Conservation (phyloP, 2,329 filamentous ascomycete species). For the Thielaviopsis ethacetica region DNA sequence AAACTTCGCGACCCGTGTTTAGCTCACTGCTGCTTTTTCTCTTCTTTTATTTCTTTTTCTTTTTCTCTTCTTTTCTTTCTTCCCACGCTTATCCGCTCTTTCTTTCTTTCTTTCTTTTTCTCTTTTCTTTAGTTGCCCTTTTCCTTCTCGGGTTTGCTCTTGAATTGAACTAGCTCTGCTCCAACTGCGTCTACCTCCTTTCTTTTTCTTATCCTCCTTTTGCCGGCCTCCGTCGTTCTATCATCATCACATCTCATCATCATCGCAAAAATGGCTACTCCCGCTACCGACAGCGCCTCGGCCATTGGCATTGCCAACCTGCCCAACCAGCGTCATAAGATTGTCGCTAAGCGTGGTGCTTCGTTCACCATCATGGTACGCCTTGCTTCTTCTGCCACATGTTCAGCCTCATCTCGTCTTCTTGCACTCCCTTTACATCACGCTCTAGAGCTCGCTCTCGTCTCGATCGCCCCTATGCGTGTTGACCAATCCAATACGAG, state of each 20-base stretch:
- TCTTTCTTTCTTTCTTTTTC: constrained; percentile 1
- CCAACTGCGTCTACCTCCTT: background rate
- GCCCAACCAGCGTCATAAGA: constrained; percentile 60
- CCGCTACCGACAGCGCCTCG: constrained; percentile 42
- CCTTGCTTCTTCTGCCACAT: background rate
- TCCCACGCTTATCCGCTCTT: constrained; percentile 5
- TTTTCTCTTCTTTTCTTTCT: background rate
- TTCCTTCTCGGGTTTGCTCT: background rate
- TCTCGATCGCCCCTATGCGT: background rate
- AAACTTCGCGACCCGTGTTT: constrained; percentile 10
- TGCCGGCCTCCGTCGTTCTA: background rate
- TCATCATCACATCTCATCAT: background rate
- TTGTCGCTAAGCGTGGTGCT: constrained; percentile 71
- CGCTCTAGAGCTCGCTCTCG: too few species aligned
- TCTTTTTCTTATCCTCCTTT: background rate
- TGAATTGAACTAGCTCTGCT: constrained; percentile 1
- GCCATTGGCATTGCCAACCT: constrained; percentile 61
- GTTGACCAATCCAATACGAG: background rate
- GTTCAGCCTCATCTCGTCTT: background rate
- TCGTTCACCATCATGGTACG: constrained; percentile 98
- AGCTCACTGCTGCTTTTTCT: constrained; percentile 6
- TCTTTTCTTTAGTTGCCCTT: background rate
- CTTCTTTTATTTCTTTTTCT: background rate
- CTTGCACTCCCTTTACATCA: too few species aligned
- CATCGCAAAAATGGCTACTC: constrained; percentile 36